phyloP scores from a whole-genome alignment of 805 yeast species.

The Candida namnaoensis region DNA sequence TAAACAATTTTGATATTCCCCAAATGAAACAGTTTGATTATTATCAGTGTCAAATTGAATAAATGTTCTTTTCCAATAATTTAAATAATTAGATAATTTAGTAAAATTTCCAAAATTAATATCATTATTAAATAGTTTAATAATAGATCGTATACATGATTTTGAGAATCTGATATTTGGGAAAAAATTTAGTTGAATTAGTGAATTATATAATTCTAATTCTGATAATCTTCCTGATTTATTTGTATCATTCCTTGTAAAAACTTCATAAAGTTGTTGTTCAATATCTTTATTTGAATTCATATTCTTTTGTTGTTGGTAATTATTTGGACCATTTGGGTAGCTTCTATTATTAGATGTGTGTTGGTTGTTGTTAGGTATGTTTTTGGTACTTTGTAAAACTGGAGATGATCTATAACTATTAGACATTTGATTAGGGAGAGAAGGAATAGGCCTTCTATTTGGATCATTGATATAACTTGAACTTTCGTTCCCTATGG shows the following conservation, averaged over 20 bases:
- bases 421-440: no score
- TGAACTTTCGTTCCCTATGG: background rate
- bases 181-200: constrained; percentile 44
- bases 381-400: no score
- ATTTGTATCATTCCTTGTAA: constrained; percentile 46
- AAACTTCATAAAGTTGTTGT: constrained; percentile 37
- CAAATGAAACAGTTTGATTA: constrained; percentile 52
- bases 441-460: no score
- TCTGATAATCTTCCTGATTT: constrained; percentile 47
- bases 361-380: background rate
- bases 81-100: constrained; percentile 58
- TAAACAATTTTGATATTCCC: constrained; percentile 54
- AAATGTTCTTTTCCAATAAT: constrained; percentile 59
- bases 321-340: background rate
- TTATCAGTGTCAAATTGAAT: constrained; percentile 51
- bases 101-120: constrained; percentile 54
- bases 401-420: no score
- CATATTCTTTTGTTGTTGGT: constrained; percentile 3
- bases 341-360: constrained; percentile 1
- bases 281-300: constrained; percentile 20
- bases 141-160: constrained; percentile 53
- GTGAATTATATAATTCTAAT: constrained; percentile 47
- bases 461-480: no score
- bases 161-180: constrained; percentile 47
- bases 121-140: constrained; percentile 50